phyloP scores from a whole-genome alignment of 495 filamentous ascomycete species.

The Tuber umbilicatum region DNA sequence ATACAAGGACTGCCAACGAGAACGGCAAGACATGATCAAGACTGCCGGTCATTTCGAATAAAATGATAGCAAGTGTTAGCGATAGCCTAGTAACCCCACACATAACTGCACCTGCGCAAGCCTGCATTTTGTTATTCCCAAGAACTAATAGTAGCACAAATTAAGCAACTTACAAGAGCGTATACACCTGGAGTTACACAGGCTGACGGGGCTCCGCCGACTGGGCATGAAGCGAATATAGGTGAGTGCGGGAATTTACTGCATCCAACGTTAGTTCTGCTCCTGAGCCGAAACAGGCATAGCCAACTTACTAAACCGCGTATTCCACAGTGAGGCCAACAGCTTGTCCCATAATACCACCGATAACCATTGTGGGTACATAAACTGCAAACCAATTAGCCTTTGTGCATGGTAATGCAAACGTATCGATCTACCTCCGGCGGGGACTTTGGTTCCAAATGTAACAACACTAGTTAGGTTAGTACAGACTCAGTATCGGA shows the following conservation, averaged over 20 bases:
- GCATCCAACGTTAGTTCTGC: conserved; percentile 7
- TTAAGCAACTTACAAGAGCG: conserved; percentile 53
- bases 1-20: conserved; percentile 81
- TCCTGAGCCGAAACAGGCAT: neutral
- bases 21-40: conserved; percentile 93
- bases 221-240: conserved; percentile 68
- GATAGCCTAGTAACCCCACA: conserved; percentile 92
- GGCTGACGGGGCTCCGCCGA: conserved; percentile 59
- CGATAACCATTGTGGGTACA: conserved; percentile 92
- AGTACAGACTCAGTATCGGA: conserved; percentile 14
- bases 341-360: conserved; percentile 82
- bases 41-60: conserved; percentile 93
- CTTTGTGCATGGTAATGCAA: neutral
- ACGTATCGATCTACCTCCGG: conserved; percentile 49
- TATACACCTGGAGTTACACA: conserved; percentile 96
- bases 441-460: conserved; percentile 67
- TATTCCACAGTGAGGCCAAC: conserved; percentile 85
- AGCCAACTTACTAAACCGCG: conserved; percentile 48
- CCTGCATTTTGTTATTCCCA: conserved; percentile 19
- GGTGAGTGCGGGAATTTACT: conserved; percentile 59
- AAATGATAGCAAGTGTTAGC: conserved; percentile 87
- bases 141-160: neutral
- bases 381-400: conserved; percentile 35
- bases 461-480: conserved; percentile 37
- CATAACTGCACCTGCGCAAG: conserved; percentile 95